Percentiles rank a stretch among this genome's conserved stretches.
Evolutionary conservation across 805 yeast genomes (phyloP).

Genomic region (Kluyveromyces dobzhanskii): DNA sequence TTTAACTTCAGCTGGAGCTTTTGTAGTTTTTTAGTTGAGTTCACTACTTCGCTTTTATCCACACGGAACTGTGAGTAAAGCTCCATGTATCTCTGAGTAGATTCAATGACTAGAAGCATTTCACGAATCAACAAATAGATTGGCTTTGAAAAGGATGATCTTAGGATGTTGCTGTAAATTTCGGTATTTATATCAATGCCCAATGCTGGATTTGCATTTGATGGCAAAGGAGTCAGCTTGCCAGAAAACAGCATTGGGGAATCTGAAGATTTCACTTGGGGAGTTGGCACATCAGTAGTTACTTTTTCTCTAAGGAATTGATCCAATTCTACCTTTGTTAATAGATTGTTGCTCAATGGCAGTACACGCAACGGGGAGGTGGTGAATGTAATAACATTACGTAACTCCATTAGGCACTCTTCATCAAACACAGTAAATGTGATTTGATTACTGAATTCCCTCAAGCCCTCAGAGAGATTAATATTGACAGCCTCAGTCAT

Average conservation of each 20-base stretch:
- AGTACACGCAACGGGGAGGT: conserved; percentile 35
- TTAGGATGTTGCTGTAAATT: conserved; percentile 26
- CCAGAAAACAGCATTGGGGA: conserved; percentile 21
- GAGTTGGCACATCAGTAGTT: background rate
- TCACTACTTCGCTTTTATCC: conserved; percentile 1
- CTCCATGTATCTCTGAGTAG: conserved; percentile 13
- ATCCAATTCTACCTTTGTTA: conserved; percentile 15
- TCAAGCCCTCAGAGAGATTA: conserved; percentile 32
- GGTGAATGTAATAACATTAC: conserved; percentile 36
- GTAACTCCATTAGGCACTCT: conserved; percentile 27
- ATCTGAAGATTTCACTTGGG: background rate
- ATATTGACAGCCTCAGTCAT: conserved; percentile 29
- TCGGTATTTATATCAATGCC: conserved; percentile 7
- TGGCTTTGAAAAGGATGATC: conserved; percentile 27
- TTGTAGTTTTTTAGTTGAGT: conserved; percentile 6
- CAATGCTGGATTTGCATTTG: conserved; percentile 3
- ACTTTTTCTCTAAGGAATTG: conserved; percentile 9
- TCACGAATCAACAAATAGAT: conserved; percentile 24
- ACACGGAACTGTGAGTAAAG: conserved; percentile 5
- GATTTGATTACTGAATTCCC: conserved; percentile 37
- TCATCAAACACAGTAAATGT: conserved; percentile 30
- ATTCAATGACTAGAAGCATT: conserved; percentile 26
- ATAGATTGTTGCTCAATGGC: conserved; percentile 24
- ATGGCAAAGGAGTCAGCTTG: conserved; percentile 30
- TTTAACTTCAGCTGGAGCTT: conserved; percentile 18